A percentile compares a stretch with the other conserved stretches of the same genome.
Evolutionary conservation across 768 basidiomycete genomes (phyloP).

Genomic region (Amanita exitialis): DNA sequence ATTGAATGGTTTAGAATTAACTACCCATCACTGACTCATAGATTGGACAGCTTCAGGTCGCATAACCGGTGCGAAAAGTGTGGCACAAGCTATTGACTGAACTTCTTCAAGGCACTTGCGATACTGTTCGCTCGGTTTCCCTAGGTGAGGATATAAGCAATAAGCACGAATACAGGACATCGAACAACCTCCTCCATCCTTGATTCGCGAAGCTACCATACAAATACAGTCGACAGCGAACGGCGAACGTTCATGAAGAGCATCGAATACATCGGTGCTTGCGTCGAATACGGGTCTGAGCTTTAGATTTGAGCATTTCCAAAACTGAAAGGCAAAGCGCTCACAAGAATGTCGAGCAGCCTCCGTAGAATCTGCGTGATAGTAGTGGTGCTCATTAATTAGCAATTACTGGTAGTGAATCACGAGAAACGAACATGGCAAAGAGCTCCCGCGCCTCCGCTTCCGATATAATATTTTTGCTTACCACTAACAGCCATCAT

Average conservation of each 20-base stretch:
- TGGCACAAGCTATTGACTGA: constrained; percentile 74
- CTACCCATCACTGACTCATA: constrained; percentile 59
- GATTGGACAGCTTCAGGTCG: constrained; percentile 86
- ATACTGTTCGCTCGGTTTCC: constrained; percentile 66
- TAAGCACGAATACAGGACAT: background rate
- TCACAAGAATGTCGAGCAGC: constrained; percentile 79
- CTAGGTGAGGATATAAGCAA: constrained; percentile 25
- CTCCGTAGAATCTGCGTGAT: constrained; percentile 66
- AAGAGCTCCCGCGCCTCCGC: constrained; percentile 81
- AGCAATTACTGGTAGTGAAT: constrained; percentile 1
- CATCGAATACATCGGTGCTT: constrained; percentile 75
- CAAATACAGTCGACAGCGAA: constrained; percentile 91
- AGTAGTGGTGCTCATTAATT: constrained; percentile 3
- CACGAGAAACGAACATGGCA: constrained; percentile 47
- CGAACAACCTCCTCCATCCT: constrained; percentile 76
- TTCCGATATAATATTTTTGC: constrained; percentile 73
- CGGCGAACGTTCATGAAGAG: constrained; percentile 80
- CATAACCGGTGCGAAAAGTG: constrained; percentile 79
- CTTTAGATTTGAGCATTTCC: constrained; percentile 1
- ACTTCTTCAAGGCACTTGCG: constrained; percentile 74
- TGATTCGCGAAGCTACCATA: constrained; percentile 85
- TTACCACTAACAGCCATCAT: constrained; percentile 50
- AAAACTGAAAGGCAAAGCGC: background rate
- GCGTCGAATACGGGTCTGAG: constrained; percentile 73
- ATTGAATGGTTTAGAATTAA: background rate